These are phyloP conservation scores for Coelastrella sp. DNA, from an alignment of 139 green algal species.

Conservation along the genomic window DNA sequence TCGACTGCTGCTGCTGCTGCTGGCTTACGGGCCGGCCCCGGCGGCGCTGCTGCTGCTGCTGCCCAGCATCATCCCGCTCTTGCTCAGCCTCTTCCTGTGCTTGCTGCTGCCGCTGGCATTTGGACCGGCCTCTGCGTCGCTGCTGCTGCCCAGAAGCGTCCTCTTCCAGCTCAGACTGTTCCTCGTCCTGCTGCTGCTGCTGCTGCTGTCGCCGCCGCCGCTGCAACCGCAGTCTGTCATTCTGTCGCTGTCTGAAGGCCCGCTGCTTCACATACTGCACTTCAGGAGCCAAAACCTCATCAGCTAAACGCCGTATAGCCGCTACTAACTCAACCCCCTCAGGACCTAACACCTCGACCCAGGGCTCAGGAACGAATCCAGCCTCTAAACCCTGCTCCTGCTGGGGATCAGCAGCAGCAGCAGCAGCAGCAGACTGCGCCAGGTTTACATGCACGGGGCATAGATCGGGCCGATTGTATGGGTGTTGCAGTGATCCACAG, in stretches of 20 bases:
- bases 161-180: no score
- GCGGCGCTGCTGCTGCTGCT: not conserved
- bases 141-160: not conserved
- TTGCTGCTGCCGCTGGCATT: not conserved
- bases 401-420: conserved; percentile 14
- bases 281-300: not conserved
- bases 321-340: conserved; percentile 20
- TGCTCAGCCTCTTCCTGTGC: not conserved
- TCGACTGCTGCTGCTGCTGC: no score
- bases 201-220: conserved; percentile 6
- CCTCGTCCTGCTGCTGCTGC: conserved; percentile 9
- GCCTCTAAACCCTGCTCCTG: not conserved
- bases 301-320: not conserved
- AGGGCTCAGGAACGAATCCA: not conserved
- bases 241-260: not conserved
- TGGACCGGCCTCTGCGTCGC: not conserved
- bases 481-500: not conserved
- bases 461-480: no score
- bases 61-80: not conserved
- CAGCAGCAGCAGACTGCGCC: conserved; percentile 6
- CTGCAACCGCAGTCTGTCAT: not conserved
- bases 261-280: not conserved
- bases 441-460: conserved; percentile 16
- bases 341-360: not conserved
- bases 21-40: no score